These are phyloP conservation scores for Ceratocystiopsis brevicomis DNA, from an alignment of 2,329 filamentous ascomycete species.

Conservation along the genomic window DNA sequence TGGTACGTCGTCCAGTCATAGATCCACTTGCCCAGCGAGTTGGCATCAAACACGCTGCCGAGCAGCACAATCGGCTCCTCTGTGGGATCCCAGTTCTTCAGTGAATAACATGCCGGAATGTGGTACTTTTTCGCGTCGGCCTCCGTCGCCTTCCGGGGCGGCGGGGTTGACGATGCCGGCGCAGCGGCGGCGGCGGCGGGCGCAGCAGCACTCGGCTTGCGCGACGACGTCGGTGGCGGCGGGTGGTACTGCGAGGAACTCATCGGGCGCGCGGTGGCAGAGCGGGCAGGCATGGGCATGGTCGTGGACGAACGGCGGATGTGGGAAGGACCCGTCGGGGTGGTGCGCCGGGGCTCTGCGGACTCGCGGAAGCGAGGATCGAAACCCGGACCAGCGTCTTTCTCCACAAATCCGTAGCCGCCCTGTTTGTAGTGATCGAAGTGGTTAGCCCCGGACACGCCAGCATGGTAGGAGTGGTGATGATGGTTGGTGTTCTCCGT, in stretches of 20 bases:
- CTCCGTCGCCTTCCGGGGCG: constrained; percentile 33
- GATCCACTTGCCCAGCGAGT: constrained; percentile 96
- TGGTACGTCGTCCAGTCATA: constrained; percentile 98
- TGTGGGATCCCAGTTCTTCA: constrained; percentile 95
- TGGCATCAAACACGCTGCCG: constrained; percentile 91
- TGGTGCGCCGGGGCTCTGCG: constrained; percentile 16
- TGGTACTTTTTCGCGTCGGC: constrained; percentile 43
- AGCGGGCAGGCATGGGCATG: constrained; percentile 24
- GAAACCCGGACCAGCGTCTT: constrained; percentile 18
- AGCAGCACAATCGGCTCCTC: constrained; percentile 88
- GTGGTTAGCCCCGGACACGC: constrained; percentile 40
- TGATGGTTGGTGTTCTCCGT: constrained; percentile 9
- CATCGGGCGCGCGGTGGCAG: constrained; percentile 31
- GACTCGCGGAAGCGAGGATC: constrained; percentile 23
- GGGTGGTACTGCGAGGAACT: constrained; percentile 22
- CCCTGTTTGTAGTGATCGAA: constrained; percentile 33
- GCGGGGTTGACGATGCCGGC: constrained; percentile 11
- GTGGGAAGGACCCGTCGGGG: constrained; percentile 23
- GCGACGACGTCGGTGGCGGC: constrained; percentile 9
- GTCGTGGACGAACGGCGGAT: constrained; percentile 8
- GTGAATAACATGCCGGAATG: constrained; percentile 78
- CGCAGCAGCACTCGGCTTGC: constrained; percentile 12
- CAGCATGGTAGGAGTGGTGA: constrained; percentile 24
- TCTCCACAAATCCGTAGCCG: constrained; percentile 17
- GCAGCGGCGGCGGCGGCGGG: constrained; percentile 15